Conservation (phyloP, 306 rosid species). For the Castanea mollissima region DNA sequence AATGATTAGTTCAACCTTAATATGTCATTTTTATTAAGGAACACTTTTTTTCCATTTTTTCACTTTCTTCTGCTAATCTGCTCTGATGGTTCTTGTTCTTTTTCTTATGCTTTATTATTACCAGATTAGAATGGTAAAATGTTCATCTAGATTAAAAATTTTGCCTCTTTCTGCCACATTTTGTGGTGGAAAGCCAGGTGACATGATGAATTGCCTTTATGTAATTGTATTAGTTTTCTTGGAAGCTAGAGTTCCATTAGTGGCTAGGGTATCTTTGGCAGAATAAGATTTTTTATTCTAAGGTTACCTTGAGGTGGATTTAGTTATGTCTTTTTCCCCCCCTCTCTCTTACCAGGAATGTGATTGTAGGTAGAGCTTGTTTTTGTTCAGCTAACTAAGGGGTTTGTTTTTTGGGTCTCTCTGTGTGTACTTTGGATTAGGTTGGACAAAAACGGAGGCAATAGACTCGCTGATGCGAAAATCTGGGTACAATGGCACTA, state of each 20-base stretch:
- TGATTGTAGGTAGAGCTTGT: background rate
- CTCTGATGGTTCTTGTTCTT: background rate
- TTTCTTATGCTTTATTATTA: background rate
- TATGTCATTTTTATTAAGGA: background rate
- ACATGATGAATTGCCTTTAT: background rate
- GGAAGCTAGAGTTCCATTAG: background rate
- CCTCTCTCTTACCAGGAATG: too few species aligned
- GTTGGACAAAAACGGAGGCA: conserved; percentile 85
- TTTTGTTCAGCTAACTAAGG: background rate
- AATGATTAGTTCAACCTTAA: background rate
- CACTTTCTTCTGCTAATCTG: background rate
- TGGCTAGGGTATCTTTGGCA: background rate
- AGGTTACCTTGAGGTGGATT: background rate
- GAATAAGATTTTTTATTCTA: background rate
- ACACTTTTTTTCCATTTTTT: background rate
- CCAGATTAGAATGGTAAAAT: background rate
- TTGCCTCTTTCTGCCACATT: background rate
- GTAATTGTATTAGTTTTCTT: background rate
- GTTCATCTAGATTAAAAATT: background rate
- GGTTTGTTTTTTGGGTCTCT: background rate
- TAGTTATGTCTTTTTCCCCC: background rate
- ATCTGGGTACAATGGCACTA: conserved; percentile 73
- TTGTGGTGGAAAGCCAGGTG: background rate
- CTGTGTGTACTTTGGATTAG: conserved; percentile 41
- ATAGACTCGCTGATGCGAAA: conserved; percentile 89